Percentiles rank a stretch among this genome's conserved stretches.
These are phyloP conservation scores for Daldinia concentrica DNA, from an alignment of 495 filamentous ascomycete species.

Conservation along the genomic window DNA sequence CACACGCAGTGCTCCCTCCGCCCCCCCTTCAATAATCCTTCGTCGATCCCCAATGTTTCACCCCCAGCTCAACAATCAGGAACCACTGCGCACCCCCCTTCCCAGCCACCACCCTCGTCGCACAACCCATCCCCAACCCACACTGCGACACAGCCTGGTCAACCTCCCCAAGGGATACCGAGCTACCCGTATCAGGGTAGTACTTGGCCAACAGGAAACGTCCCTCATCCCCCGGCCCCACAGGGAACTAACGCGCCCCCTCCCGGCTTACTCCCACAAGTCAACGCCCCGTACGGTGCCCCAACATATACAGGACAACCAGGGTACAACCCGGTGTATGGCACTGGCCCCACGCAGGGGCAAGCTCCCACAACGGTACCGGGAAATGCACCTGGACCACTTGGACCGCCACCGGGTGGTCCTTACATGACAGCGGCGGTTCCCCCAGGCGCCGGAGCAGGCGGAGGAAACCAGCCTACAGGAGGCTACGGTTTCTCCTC, in stretches of 20 bases:
- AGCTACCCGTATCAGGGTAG: not conserved
- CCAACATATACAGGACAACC: not conserved
- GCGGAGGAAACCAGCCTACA: not conserved
- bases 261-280: not conserved
- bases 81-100: not conserved
- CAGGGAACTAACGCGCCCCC: not conserved
- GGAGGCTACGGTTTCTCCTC: conserved; percentile 6
- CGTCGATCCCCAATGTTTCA: not conserved
- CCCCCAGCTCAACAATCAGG: not conserved
- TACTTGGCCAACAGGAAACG: not conserved
- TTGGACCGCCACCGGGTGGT: not conserved
- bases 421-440: not conserved
- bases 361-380: not conserved
- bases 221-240: not conserved
- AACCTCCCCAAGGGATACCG: not conserved
- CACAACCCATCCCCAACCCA: too few relatives aligned
- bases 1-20: not conserved
- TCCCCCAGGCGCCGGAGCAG: not conserved
- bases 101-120: not conserved
- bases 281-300: not conserved
- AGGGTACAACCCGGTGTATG: not conserved
- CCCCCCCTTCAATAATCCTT: not conserved
- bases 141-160: too few relatives aligned
- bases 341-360: not conserved
- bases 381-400: not conserved